Evolutionary conservation across 2,329 filamentous ascomycete species (phyloP), one percentile per base, ranked within the genome.

Genomic region (Exophiala calicioides): DNA sequence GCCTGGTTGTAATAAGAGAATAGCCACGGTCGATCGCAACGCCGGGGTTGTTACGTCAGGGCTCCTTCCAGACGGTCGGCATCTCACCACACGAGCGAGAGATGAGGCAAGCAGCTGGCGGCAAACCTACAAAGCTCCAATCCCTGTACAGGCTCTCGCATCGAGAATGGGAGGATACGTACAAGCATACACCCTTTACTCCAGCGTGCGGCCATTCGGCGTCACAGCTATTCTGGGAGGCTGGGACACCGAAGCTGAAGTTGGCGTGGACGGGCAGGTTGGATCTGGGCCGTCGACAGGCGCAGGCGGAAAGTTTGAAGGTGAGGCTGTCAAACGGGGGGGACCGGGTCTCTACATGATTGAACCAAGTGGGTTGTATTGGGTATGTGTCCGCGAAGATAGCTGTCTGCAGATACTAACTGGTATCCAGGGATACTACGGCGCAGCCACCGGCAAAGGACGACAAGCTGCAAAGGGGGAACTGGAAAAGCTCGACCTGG

Each of bases 281-380:
- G 91, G 91, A 55, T 78, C 71, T 29, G 91, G 91, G 16, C 91
- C 91, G 37, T 74, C 74, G 32, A 79, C 80, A 47, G 91, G 91
- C 48, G 82, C 88, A 18, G 91, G 91, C 55, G 91, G 91, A 64
- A 95, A 93, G 74, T 79, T 84, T 32, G 71, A 81, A 51, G 74
- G 67, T 20, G 84, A 82, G 63, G 39, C 38, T 12, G 40, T 54
- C 35, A 86, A 82, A 68, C 83, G 90, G 66, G 93, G 93, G 60
- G 93, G 91, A 1, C 93, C 93, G 16, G 90, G 84, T 55, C 81
- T 98, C 53, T 98, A 96, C 79, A 98, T 98, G 93, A 91, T 98
- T 60, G 93, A 98, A 76, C 93, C 93, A 31, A 95, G 90, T 64
- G 93, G 93, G 45, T 74, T 91, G 59, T 97, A 95, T 78, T 98